Evolutionary conservation across 2,329 filamentous ascomycete genomes (phyloP).

Genomic region (Pyrenochaeta sp.): DNA sequence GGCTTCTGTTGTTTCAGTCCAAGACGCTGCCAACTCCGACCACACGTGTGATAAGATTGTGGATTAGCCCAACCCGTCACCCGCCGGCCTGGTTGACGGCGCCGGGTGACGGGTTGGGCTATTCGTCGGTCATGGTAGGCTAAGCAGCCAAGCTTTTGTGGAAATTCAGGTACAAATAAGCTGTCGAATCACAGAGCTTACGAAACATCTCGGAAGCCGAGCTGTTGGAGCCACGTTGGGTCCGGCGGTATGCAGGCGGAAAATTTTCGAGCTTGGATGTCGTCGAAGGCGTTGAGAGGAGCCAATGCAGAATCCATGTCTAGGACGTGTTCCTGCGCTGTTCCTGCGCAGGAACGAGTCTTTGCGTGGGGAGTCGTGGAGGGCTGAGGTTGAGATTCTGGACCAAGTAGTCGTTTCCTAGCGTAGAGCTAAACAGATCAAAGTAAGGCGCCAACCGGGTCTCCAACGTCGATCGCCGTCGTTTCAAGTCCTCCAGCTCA

Average conservation of each 20-base stretch:
- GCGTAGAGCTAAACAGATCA: constrained; percentile 6
- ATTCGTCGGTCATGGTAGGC: constrained; percentile 20
- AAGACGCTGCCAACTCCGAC: constrained; percentile 20
- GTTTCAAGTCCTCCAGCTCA: constrained; percentile 5
- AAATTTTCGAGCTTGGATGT: constrained; percentile 8
- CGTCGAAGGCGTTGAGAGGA: constrained; percentile 9
- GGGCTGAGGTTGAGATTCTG: constrained; percentile 16
- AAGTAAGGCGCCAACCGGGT: constrained; percentile 15
- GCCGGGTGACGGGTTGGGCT: constrained; percentile 13
- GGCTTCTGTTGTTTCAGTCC: constrained; percentile 22
- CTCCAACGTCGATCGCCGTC: constrained; percentile 15
- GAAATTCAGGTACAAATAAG: constrained; percentile 21
- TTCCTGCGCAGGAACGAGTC: constrained; percentile 26
- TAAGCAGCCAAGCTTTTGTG: constrained; percentile 22
- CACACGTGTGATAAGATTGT: constrained; percentile 26
- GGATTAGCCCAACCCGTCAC: constrained; percentile 7
- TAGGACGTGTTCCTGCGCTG: constrained; percentile 18
- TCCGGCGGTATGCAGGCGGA: constrained; percentile 17
- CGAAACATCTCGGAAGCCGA: constrained; percentile 12
- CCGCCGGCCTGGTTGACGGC: constrained; percentile 22
- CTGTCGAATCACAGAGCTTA: constrained; percentile 18
- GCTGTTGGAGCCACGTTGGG: constrained; percentile 27
- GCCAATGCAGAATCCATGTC: constrained; percentile 18
- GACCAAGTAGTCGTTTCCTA: constrained; percentile 13
- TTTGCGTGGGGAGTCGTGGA: constrained; percentile 5